Conservation (phyloP, 2,329 filamentous ascomycete genomes). For the Fusarium albosuccineum region DNA sequence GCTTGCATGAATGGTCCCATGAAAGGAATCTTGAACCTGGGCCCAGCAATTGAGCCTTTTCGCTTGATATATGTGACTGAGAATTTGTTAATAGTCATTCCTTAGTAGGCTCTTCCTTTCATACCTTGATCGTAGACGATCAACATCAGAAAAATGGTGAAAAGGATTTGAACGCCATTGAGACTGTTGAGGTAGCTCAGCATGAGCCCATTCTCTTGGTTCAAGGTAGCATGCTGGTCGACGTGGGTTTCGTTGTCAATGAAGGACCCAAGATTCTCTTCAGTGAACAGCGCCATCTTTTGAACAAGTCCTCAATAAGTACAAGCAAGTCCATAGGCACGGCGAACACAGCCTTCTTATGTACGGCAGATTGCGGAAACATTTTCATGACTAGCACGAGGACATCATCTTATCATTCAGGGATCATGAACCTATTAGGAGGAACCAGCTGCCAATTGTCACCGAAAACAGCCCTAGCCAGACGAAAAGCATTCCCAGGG, state of each 20-base stretch:
- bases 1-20: slow-evolving; percentile 84
- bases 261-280: neutral
- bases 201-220: slow-evolving; percentile 12
- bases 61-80: slow-evolving; percentile 71
- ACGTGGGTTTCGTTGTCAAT: slow-evolving; percentile 14
- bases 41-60: slow-evolving; percentile 74
- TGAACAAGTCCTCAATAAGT: too few species aligned
- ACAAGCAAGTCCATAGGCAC: too few species aligned
- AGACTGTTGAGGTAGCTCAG: slow-evolving; percentile 17
- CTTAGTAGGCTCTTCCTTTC: neutral
- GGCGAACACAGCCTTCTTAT: slow-evolving; percentile 1
- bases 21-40: slow-evolving; percentile 73
- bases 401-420: neutral
- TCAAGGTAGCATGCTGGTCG: neutral
- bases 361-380: too few species aligned
- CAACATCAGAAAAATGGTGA: slow-evolving; percentile 50
- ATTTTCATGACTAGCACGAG: neutral
- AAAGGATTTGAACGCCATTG: slow-evolving; percentile 28
- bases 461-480: neutral
- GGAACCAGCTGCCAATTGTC: neutral
- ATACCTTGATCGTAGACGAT: slow-evolving; percentile 58
- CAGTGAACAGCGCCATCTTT: slow-evolving; percentile 12
- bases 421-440: neutral
- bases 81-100: neutral
- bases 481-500: too few species aligned